A percentile compares a stretch with the other conserved stretches of the same genome.
Evolutionary conservation across 176 grass and related monocot species (phyloP).

Genomic region (Otatea glauca): DNA sequence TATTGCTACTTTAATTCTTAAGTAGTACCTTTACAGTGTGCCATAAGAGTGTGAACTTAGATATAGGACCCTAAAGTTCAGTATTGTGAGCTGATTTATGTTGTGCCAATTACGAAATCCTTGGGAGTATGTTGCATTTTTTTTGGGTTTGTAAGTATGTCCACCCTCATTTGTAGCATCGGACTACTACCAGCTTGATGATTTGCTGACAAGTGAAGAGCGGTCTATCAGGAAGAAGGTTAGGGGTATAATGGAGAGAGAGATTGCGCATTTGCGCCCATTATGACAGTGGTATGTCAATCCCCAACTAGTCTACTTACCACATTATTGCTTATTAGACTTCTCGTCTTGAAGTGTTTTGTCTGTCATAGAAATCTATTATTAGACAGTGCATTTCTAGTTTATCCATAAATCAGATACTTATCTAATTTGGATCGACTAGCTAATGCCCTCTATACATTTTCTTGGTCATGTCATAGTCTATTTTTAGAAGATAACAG

Average conservation of each 20-base stretch:
- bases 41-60: neutral
- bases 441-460: neutral
- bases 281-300: slow-evolving; percentile 63
- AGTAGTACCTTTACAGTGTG: neutral
- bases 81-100: slow-evolving; percentile 10
- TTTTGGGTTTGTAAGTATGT: neutral
- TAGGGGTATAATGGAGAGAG: slow-evolving; percentile 66
- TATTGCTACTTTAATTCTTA: slow-evolving; percentile 3
- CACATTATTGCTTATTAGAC: neutral
- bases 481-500: neutral
- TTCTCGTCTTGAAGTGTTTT: neutral
- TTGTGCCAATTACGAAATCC: neutral
- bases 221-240: slow-evolving; percentile 54
- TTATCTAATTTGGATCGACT: slow-evolving; percentile 15
- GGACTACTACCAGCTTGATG: slow-evolving; percentile 78
- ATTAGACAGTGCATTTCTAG: neutral
- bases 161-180: slow-evolving; percentile 50
- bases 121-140: neutral
- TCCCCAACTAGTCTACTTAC: neutral
- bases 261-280: slow-evolving; percentile 74
- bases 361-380: neutral
- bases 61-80: neutral
- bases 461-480: neutral
- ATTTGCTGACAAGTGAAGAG: slow-evolving; percentile 70
- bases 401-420: slow-evolving; percentile 12